phyloP scores from a whole-genome alignment of 176 grass and related monocot species.

The Eleusine indica region DNA sequence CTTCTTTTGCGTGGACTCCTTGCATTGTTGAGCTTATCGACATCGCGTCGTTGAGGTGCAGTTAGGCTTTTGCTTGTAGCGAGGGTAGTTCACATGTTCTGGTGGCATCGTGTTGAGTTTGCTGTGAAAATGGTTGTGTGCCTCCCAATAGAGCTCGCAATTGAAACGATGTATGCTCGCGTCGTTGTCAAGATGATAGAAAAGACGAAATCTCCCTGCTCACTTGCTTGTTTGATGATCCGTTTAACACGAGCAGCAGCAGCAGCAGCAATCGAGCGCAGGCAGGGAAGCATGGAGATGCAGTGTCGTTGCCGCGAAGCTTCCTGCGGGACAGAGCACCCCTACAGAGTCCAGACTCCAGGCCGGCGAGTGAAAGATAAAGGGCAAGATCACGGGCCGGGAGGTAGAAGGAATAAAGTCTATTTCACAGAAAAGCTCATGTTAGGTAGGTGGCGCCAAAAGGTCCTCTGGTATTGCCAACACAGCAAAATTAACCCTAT shows the following conservation, averaged over 20 bases:
- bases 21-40: neutral
- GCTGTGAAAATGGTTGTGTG: too few relatives aligned
- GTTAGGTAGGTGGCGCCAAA: constrained; percentile 19
- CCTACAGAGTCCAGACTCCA: neutral
- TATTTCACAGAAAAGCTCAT: neutral
- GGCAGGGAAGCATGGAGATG: neutral
- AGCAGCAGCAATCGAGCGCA: neutral
- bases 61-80: too few relatives aligned
- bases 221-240: neutral
- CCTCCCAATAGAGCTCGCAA: too few relatives aligned
- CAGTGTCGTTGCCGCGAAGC: constrained; percentile 26
- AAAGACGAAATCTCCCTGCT: too few relatives aligned
- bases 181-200: too few relatives aligned
- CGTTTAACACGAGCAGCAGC: neutral
- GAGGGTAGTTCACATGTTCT: too few relatives aligned
- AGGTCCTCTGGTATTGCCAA: neutral
- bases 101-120: too few relatives aligned
- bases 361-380: neutral
- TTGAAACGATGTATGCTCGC: too few relatives aligned
- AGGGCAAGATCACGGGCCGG: neutral
- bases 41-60: too few relatives aligned
- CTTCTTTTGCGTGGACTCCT: neutral
- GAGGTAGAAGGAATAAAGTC: constrained; percentile 22
- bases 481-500: neutral
- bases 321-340: neutral